Evolutionary conservation across 2,329 filamentous ascomycete species (phyloP).

Genomic region (Epichloe gansuensis): DNA sequence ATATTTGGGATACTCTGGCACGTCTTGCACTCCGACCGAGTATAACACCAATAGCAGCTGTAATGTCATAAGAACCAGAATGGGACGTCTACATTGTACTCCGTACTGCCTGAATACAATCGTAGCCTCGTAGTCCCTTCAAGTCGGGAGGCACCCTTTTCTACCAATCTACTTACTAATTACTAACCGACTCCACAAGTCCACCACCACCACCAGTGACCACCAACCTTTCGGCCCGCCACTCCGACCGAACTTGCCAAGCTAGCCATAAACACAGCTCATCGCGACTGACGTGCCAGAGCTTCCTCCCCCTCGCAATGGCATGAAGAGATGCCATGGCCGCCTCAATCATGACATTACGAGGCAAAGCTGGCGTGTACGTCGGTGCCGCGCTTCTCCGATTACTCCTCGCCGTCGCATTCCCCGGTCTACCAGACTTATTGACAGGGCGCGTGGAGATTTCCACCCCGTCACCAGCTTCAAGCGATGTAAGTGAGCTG

Average conservation of each 20-base stretch:
- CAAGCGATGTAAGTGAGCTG: constrained; percentile 64
- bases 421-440: constrained; percentile 73
- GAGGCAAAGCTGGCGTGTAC: constrained; percentile 47
- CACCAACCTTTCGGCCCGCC: constrained; percentile 2
- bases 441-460: constrained; percentile 89
- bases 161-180: too few relatives aligned
- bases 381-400: constrained; percentile 65
- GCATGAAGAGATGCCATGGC: constrained; percentile 8
- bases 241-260: constrained; percentile 16
- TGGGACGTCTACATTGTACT: too few relatives aligned
- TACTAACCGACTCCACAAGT: too few relatives aligned
- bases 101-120: too few relatives aligned
- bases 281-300: neutral
- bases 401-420: constrained; percentile 65
- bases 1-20: too few relatives aligned
- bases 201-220: too few relatives aligned
- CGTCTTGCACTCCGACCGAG: too few relatives aligned
- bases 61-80: too few relatives aligned
- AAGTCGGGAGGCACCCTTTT: too few relatives aligned
- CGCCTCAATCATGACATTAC: constrained; percentile 26
- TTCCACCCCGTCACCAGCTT: constrained; percentile 94
- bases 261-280: neutral
- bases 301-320: constrained; percentile 1
- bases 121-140: too few relatives aligned
- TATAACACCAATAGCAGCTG: too few relatives aligned